phyloP scores from a whole-genome alignment of 2,329 filamentous ascomycete species.

The Claviceps sp. region DNA sequence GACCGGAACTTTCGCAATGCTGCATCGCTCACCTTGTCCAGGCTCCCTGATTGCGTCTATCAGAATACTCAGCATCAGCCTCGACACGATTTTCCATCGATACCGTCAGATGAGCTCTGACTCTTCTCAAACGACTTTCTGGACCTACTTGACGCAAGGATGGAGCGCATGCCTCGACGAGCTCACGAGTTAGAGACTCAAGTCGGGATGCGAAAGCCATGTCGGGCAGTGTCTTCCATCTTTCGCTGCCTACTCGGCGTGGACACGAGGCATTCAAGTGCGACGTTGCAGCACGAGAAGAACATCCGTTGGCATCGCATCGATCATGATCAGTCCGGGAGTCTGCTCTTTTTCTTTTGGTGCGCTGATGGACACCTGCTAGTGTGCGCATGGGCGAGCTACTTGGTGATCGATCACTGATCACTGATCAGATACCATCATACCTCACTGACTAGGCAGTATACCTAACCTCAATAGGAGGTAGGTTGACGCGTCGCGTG shows the following conservation, averaged over 20 bases:
- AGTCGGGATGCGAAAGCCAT: constrained; percentile 64
- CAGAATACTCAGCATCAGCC: constrained; percentile 3
- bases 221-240: constrained; percentile 1
- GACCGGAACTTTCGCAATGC: constrained; percentile 38
- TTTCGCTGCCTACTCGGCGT: background rate
- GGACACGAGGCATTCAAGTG: background rate
- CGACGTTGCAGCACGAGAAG: background rate
- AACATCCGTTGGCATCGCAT: background rate
- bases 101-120: background rate
- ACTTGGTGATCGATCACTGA: background rate
- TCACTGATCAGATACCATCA: background rate
- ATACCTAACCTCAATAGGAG: background rate
- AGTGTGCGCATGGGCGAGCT: background rate
- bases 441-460: no score
- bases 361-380: background rate
- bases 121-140: constrained; percentile 5
- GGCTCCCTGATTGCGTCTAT: constrained; percentile 19
- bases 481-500: background rate
- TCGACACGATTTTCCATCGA: background rate
- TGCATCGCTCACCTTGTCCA: constrained; percentile 33
- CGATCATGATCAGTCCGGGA: background rate
- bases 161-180: constrained; percentile 52
- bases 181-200: constrained; percentile 52
- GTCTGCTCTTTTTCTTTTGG: no score
- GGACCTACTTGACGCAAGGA: constrained; percentile 34